phyloP scores from a whole-genome alignment of 2,329 filamentous ascomycete genomes.

The Byssothecium circinans region DNA sequence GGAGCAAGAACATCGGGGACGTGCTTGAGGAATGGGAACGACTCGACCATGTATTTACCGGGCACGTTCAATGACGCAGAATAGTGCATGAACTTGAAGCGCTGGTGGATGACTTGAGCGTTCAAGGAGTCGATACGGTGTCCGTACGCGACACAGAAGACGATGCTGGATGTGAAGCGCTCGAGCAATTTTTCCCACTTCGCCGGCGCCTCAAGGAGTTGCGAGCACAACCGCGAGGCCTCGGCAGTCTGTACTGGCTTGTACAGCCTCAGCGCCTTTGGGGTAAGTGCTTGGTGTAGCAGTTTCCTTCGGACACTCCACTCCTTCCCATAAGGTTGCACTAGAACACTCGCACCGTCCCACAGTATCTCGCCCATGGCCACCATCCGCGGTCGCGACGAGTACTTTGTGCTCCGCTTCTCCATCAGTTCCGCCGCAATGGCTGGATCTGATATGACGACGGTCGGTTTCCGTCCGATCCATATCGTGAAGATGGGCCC shows the following conservation, averaged over 20 bases:
- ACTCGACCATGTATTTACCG: slow-evolving; percentile 50
- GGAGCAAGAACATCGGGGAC: slow-evolving; percentile 50
- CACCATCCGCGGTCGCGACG: slow-evolving; percentile 49
- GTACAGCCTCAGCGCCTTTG: slow-evolving; percentile 49
- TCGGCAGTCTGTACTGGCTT: slow-evolving; percentile 55
- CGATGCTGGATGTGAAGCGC: slow-evolving; percentile 53
- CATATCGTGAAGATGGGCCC: slow-evolving; percentile 54
- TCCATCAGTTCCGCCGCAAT: slow-evolving; percentile 51
- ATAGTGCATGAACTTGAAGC: slow-evolving; percentile 54
- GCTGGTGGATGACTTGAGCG: slow-evolving; percentile 51
- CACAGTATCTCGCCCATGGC: slow-evolving; percentile 51
- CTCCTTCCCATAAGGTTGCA: slow-evolving; percentile 53
- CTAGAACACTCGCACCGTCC: slow-evolving; percentile 49
- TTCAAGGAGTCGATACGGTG: slow-evolving; percentile 54
- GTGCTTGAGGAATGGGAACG: slow-evolving; percentile 49
- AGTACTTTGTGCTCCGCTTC: slow-evolving; percentile 50
- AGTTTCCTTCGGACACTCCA: slow-evolving; percentile 49
- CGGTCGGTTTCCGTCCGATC: slow-evolving; percentile 50
- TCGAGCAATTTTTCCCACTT: slow-evolving; percentile 53
- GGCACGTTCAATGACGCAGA: slow-evolving; percentile 53
- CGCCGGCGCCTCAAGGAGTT: slow-evolving; percentile 44
- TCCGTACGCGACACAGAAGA: slow-evolving; percentile 56
- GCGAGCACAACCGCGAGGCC: slow-evolving; percentile 48
- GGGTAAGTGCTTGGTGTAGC: slow-evolving; percentile 48
- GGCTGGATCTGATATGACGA: slow-evolving; percentile 50